A percentile compares a stretch with the other conserved stretches of the same genome.
phyloP scores from a whole-genome alignment of 1,284 basidiomycete genomes.

The Moesziomyces sp. region DNA sequence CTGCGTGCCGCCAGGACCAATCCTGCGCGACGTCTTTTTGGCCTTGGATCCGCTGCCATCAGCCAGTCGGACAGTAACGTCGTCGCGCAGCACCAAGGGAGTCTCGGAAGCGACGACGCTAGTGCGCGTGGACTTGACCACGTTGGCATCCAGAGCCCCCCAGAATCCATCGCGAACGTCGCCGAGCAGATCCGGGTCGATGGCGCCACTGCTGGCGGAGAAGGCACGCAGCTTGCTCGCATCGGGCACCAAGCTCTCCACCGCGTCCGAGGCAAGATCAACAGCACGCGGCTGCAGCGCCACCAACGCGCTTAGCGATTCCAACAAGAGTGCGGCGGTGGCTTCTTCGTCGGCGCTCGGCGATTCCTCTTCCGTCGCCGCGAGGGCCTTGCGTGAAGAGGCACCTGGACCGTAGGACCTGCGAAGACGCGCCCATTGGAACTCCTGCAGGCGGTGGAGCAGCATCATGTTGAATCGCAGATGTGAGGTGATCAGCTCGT shows the following conservation, averaged over 20 bases:
- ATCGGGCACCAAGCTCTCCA: conserved; percentile 16
- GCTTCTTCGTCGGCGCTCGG: conserved; percentile 44
- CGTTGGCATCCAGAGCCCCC: conserved; percentile 52
- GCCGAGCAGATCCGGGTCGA: conserved; percentile 47
- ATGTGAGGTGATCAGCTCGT: conserved; percentile 34
- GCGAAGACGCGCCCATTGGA: conserved; percentile 58
- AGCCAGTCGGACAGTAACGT: conserved; percentile 42
- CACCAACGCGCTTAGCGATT: conserved; percentile 44
- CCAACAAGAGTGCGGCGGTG: conserved; percentile 40
- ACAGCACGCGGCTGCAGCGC: conserved; percentile 27
- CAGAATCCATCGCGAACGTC: conserved; percentile 49
- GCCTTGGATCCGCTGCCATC: conserved; percentile 39
- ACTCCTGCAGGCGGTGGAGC: conserved; percentile 54
- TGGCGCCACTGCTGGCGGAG: conserved; percentile 37
- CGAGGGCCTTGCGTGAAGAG: conserved; percentile 4
- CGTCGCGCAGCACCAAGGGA: conserved; percentile 39
- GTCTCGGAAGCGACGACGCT: conserved; percentile 20
- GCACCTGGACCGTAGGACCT: conserved; percentile 19
- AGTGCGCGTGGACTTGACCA: conserved; percentile 24
- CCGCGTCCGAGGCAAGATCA: conserved; percentile 10
- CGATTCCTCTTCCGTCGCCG: conserved; percentile 7
- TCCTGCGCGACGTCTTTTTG: conserved; percentile 18
- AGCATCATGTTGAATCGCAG: conserved; percentile 49
- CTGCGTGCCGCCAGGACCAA: conserved; percentile 4
- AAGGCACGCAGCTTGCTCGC: conserved; percentile 28